phyloP scores from a whole-genome alignment of 2,329 filamentous ascomycete genomes.

The Aureobasidium sp. region DNA sequence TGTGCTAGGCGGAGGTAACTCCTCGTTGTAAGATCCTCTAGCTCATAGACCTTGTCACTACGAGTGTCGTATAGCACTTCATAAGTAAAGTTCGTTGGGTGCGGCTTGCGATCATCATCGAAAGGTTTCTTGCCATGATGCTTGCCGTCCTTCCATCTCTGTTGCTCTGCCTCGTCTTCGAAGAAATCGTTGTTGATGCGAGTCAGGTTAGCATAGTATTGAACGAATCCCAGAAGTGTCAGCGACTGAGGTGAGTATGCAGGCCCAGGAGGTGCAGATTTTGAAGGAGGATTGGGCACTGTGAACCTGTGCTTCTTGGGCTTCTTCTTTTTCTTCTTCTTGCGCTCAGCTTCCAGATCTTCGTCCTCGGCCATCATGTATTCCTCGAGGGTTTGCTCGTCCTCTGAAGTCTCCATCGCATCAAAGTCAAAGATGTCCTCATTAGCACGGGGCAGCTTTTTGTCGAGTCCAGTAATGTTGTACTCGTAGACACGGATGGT shows the following conservation, averaged over 20 bases:
- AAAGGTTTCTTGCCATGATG: constrained; percentile 52
- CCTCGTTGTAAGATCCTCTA: constrained; percentile 77
- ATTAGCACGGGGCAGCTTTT: neutral
- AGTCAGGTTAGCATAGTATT: constrained; percentile 94
- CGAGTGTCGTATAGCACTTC: constrained; percentile 83
- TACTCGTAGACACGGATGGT: constrained; percentile 88
- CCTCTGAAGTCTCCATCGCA: constrained; percentile 11
- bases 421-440: neutral
- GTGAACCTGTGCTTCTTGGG: constrained; percentile 48
- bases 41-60: constrained; percentile 63
- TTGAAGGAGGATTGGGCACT: constrained; percentile 63
- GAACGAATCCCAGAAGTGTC: constrained; percentile 71
- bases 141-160: constrained; percentile 57
- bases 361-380: neutral
- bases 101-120: constrained; percentile 43
- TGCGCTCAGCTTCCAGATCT: constrained; percentile 32
- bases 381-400: constrained; percentile 15
- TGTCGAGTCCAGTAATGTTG: constrained; percentile 73
- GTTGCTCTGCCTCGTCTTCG: constrained; percentile 23
- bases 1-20: constrained; percentile 74
- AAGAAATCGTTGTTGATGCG: constrained; percentile 68
- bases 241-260: constrained; percentile 83
- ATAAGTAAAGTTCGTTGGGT: constrained; percentile 61
- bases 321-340: constrained; percentile 44
- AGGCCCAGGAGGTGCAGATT: constrained; percentile 69